These are phyloP conservation scores for Fragilaria crotonensis DNA, from an alignment of 108 stramenopile genomes.

Conservation along the genomic window DNA sequence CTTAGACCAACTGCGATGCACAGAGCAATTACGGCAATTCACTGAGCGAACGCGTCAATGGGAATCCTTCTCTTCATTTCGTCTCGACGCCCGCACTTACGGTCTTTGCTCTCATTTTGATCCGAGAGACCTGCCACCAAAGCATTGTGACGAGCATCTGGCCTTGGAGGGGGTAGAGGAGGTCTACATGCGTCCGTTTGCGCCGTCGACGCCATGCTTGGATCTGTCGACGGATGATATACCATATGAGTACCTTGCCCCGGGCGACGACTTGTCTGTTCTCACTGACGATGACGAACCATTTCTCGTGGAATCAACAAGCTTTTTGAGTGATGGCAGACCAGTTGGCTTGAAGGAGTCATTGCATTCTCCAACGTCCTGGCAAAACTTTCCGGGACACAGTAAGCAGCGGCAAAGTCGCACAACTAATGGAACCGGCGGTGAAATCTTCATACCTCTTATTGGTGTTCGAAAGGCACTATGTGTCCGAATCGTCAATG, in stretches of 20 bases:
- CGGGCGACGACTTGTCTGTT: not conserved
- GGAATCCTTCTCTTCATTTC: conserved; percentile 57
- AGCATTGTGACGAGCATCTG: conserved; percentile 28
- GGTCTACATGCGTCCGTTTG: conserved; percentile 25
- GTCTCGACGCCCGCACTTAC: conserved; percentile 24
- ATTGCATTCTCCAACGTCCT: not conserved
- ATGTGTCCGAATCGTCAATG: conserved; percentile 68
- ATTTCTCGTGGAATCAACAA: no score
- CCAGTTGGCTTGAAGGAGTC: not conserved
- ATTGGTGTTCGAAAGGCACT: conserved; percentile 69
- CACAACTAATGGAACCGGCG: not conserved
- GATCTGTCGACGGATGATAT: not conserved
- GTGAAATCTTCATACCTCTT: conserved; percentile 50
- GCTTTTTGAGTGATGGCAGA: not conserved
- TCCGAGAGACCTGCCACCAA: conserved; percentile 44
- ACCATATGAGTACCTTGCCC: not conserved
- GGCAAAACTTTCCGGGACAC: not conserved
- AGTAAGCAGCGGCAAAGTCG: not conserved
- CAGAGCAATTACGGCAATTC: conserved; percentile 40
- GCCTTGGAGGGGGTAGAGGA: conserved; percentile 26
- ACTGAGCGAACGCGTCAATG: conserved; percentile 66
- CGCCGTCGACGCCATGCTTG: conserved; percentile 54
- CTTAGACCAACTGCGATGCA: conserved; percentile 33
- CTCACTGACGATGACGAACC: not conserved
- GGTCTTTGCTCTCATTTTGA: conserved; percentile 39